Conservation (phyloP, 805 yeast genomes). For the Lipomyces sp. region DNA sequence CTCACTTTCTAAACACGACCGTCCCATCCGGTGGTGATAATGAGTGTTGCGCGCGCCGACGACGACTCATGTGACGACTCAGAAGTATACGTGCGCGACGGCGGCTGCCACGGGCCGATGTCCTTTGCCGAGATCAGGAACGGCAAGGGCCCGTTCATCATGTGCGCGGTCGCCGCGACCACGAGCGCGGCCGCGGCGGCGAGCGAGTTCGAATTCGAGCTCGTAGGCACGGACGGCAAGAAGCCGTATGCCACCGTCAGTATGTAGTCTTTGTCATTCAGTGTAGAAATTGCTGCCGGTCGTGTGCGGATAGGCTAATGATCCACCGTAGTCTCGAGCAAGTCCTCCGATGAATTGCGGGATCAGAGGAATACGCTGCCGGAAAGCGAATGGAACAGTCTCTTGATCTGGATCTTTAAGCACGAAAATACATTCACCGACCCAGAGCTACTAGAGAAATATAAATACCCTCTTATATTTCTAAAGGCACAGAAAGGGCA, state of each 20-base stretch:
- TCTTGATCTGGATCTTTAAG: constrained; percentile 4
- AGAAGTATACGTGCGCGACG: background rate
- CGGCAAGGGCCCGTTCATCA: constrained; percentile 12
- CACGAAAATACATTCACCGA: constrained; percentile 6
- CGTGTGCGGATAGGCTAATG: background rate
- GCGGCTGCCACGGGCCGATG: constrained; percentile 9
- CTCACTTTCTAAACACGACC: no score
- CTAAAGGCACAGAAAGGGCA: constrained; percentile 1
- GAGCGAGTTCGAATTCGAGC: background rate
- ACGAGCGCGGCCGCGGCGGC: background rate
- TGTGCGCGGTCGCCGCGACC: constrained; percentile 7
- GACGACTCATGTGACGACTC: constrained; percentile 1
- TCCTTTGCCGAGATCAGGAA: constrained; percentile 12
- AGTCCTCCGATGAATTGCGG: background rate
- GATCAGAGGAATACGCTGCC: background rate
- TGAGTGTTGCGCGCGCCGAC: background rate
- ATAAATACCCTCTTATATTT: constrained; percentile 10
- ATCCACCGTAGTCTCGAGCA: background rate
- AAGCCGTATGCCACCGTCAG: constrained; percentile 5
- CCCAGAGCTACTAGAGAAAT: background rate
- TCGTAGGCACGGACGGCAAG: constrained; percentile 12
- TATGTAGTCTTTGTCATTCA: background rate
- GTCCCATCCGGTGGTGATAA: no score
- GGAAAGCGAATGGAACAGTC: constrained; percentile 10
- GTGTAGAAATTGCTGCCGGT: background rate